Evolutionary conservation across 2,329 filamentous ascomycete genomes (phyloP), one percentile per base, ranked within the genome.

Genomic region (Colletotrichum lentis): DNA sequence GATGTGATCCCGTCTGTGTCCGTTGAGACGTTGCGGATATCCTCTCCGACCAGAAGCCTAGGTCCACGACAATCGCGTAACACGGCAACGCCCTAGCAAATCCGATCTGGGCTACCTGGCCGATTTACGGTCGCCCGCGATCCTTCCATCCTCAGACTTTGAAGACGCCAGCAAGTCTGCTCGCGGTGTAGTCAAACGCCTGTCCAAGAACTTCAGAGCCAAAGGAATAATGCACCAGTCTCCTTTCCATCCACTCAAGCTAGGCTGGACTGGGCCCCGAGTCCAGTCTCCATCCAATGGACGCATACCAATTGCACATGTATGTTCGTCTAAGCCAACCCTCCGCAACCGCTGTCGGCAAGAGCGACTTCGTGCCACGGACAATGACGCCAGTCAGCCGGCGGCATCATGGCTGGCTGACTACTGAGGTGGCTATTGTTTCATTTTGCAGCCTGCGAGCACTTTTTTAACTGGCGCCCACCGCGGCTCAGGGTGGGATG

Each of bases 151-250:
- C 83, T 83, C 43, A 27, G 82, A 84, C 64, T 75, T 78, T 4
- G 80, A 80, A 68, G 85, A 87, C 71, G 84, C 85, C 56, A 85
- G 85, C 71, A 82, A 85, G 72, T 85, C 87, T 71, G 83, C 87
- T 16, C 83, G 83, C 5, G 89, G 89, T 27, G 89, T 92, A 70
- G 82, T 86, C 8, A 81, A 82, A 56, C 87, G 86, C 0, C 81
- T 93, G 1, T 87, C 88, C 0, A 83, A 86, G 70, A 92, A 92
- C 75, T 92, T 92, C 74, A 81, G 85, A 46, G 87, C 86, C 49
- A 92, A 92, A 63, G 85, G 79, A 77, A 84, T 80, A 31, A 1
- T 16, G 16, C 10, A 41, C 14, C 5, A n/a, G 7, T 2, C 16
- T 16, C 12, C 11, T 18, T 14, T 22, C 11, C 8, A 8, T n/a